A percentile compares a stretch with the other conserved stretches of the same genome.
Conservation (phyloP, 2,329 filamentous ascomycete species). For the Stagonosporopsis cucurbitacearum region DNA sequence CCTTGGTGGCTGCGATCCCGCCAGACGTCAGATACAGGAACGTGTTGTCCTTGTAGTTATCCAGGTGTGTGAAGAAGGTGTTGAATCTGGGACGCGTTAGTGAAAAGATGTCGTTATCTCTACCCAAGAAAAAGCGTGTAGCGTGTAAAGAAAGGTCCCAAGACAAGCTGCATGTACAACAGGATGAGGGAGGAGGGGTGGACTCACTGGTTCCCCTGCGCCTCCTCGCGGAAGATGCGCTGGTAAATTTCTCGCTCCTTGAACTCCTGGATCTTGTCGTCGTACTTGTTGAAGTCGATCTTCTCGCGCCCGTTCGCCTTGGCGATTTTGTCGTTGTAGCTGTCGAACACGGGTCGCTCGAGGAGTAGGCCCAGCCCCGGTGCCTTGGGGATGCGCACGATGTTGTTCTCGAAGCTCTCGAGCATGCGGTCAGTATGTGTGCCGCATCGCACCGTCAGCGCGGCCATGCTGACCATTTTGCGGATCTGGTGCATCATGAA, state of each 20-base stretch:
- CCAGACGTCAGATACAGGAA: slow-evolving; percentile 60
- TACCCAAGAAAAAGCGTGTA: no score
- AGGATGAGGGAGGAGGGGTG: no score
- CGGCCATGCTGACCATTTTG: slow-evolving; percentile 96
- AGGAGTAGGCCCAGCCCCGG: slow-evolving; percentile 86
- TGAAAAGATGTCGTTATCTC: no score
- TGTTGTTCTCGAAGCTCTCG: slow-evolving; percentile 73
- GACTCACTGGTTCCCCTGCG: slow-evolving; percentile 76
- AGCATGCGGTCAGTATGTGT: slow-evolving; percentile 73
- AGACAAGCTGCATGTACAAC: no score
- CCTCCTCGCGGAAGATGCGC: slow-evolving; percentile 88
- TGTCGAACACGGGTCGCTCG: slow-evolving; percentile 89
- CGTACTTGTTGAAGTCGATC: slow-evolving; percentile 80
- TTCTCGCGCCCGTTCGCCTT: slow-evolving; percentile 68
- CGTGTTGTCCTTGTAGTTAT: slow-evolving; percentile 57
- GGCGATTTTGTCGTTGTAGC: slow-evolving; percentile 78
- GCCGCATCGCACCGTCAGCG: slow-evolving; percentile 83
- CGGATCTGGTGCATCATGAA: slow-evolving; percentile 99
- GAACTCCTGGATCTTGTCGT: slow-evolving; percentile 82
- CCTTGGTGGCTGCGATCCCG: slow-evolving; percentile 53
- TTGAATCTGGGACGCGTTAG: slow-evolving; percentile 49
- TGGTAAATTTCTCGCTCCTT: slow-evolving; percentile 93
- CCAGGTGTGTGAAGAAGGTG: slow-evolving; percentile 59
- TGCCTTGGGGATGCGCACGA: slow-evolving; percentile 91
- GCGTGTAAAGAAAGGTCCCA: no score